Conservation (phyloP, 805 yeast genomes). For the Lachancea nothofagi region DNA sequence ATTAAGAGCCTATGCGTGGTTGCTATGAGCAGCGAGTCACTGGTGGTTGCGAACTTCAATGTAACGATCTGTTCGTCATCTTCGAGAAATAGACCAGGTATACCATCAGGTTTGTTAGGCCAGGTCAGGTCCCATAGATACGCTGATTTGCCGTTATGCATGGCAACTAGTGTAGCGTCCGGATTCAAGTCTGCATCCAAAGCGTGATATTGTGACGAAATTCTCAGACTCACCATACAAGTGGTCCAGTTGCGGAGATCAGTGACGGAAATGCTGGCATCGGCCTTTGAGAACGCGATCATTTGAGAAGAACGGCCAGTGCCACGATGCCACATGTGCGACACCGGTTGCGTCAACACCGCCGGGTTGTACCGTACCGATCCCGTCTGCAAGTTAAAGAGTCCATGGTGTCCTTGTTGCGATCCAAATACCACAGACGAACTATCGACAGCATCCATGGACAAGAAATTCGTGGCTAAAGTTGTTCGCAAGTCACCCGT, state of each 20-base stretch:
- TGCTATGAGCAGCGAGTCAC: conserved; percentile 3
- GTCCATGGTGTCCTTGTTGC: conserved; percentile 1
- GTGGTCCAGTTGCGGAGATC: background rate
- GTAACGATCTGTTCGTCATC: conserved; percentile 8
- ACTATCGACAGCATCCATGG: conserved; percentile 4
- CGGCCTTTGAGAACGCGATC: background rate
- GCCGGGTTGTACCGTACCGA: background rate
- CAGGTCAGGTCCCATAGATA: conserved; percentile 1
- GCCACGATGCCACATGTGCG: conserved; percentile 6
- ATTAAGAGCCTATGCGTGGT: conserved; percentile 8
- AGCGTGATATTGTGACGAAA: background rate
- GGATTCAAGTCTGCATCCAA: conserved; percentile 5
- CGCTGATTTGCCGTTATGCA: conserved; percentile 9
- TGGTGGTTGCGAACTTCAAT: conserved; percentile 2
- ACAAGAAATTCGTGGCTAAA: background rate
- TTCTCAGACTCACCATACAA: background rate
- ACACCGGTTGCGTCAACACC: background rate
- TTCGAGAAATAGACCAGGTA: conserved; percentile 4
- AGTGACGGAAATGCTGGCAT: conserved; percentile 1
- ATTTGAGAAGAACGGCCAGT: background rate
- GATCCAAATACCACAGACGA: conserved; percentile 4
- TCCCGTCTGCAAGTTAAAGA: conserved; percentile 1
- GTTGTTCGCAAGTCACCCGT: background rate
- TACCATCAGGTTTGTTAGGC: background rate
- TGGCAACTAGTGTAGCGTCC: conserved; percentile 7